Conservation (phyloP, 257 asterid species). For the Nicotiana undulata region DNA sequence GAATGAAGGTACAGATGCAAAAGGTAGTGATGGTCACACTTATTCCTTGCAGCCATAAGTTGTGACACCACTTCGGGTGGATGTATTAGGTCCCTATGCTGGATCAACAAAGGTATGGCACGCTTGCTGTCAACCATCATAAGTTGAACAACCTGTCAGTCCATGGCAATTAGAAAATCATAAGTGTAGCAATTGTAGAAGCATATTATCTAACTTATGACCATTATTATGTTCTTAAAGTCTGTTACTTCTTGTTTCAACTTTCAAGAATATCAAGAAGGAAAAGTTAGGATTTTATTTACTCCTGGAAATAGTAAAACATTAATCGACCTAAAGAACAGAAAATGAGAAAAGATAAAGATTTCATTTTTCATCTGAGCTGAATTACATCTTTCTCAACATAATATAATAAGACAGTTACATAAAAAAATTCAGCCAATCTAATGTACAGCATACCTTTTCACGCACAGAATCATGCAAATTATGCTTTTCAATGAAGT, state of each 20-base stretch:
- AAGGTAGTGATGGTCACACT: slow-evolving; percentile 55
- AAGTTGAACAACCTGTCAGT: slow-evolving; percentile 85
- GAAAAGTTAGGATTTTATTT: neutral
- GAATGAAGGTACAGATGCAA: slow-evolving; percentile 73
- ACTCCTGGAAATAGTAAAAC: neutral
- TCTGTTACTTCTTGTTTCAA: neutral
- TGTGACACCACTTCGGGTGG: slow-evolving; percentile 89
- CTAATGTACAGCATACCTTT: slow-evolving; percentile 44
- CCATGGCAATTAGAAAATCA: slow-evolving; percentile 9
- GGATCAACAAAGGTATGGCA: slow-evolving; percentile 75
- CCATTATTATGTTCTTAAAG: neutral
- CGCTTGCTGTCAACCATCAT: slow-evolving; percentile 89
- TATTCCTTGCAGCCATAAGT: slow-evolving; percentile 57
- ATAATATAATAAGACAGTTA: neutral
- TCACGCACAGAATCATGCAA: slow-evolving; percentile 75
- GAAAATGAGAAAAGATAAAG: neutral
- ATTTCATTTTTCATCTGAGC: neutral
- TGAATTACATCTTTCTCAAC: neutral
- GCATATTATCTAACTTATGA: neutral
- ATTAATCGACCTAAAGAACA: neutral
- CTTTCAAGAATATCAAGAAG: neutral
- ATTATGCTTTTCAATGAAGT: slow-evolving; percentile 88
- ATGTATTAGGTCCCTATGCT: slow-evolving; percentile 56
- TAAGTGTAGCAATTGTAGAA: neutral
- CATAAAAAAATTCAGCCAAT: neutral